These are phyloP conservation scores for Tetragonia tetragonoides DNA, from an alignment of 148 eudicot genomes.

Conservation along the genomic window DNA sequence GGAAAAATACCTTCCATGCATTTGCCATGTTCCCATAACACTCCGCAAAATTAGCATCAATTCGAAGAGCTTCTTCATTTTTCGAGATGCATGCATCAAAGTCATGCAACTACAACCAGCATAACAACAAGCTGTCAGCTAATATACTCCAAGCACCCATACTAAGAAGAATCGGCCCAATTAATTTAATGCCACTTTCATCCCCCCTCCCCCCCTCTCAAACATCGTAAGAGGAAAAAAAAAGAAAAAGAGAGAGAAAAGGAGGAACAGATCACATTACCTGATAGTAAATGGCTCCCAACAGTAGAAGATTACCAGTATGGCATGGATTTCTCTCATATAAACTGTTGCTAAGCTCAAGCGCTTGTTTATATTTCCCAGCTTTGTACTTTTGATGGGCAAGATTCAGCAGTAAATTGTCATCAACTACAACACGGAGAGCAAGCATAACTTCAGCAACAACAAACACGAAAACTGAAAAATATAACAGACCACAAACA, in stretches of 20 bases:
- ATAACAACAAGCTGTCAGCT: constrained; percentile 16
- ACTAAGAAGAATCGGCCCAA: neutral
- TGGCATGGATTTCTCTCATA: constrained; percentile 80
- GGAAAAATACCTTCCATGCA: constrained; percentile 83
- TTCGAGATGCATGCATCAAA: constrained; percentile 77
- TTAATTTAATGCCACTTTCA: neutral
- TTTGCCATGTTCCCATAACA: constrained; percentile 98
- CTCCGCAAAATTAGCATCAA: constrained; percentile 85
- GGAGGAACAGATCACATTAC: constrained; percentile 27
- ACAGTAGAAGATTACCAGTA: constrained; percentile 80
- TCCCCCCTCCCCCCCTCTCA: neutral
- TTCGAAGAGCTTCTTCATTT: constrained; percentile 91
- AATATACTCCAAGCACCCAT: constrained; percentile 12
- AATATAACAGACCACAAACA: neutral
- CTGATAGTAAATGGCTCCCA: constrained; percentile 94
- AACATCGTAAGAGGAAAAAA: neutral
- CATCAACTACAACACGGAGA: constrained; percentile 52
- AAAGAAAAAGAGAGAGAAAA: neutral
- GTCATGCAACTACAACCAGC: constrained; percentile 64
- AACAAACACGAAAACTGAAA: neutral
- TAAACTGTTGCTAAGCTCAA: constrained; percentile 75
- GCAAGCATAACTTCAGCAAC: constrained; percentile 6
- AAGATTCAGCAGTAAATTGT: constrained; percentile 55
- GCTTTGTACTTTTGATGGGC: constrained; percentile 92
- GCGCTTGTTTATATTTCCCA: constrained; percentile 81